Conservation (phyloP, 2,329 filamentous ascomycete species). For the Pestalotiopsis sp. region DNA sequence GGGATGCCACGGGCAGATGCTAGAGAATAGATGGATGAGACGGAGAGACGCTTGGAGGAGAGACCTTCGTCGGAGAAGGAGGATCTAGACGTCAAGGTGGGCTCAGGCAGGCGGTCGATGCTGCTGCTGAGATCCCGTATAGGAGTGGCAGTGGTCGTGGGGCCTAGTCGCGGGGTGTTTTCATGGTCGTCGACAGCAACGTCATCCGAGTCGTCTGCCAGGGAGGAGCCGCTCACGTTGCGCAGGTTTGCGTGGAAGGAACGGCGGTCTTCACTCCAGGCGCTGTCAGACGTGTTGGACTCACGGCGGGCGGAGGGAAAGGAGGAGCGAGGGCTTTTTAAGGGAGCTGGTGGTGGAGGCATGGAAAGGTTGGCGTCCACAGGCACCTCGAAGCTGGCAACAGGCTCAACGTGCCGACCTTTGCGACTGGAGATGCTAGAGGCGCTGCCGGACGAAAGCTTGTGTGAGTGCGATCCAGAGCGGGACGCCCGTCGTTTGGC, state of each 20-base stretch:
- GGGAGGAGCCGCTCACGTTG: neutral
- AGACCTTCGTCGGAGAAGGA: constrained; percentile 52
- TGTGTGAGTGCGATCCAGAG: constrained; percentile 31
- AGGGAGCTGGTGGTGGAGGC: constrained; percentile 53
- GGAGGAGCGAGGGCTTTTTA: constrained; percentile 43
- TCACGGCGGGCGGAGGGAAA: constrained; percentile 44
- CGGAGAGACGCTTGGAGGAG: constrained; percentile 65
- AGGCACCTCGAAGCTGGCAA: constrained; percentile 56
- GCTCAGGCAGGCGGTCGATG: constrained; percentile 46
- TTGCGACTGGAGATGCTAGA: constrained; percentile 47
- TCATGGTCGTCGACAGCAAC: constrained; percentile 49
- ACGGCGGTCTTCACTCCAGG: constrained; percentile 37
- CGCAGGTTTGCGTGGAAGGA: constrained; percentile 22
- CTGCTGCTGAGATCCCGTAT: constrained; percentile 23
- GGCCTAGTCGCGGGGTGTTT: constrained; percentile 47
- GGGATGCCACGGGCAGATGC: constrained; percentile 59
- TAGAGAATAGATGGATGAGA: constrained; percentile 73
- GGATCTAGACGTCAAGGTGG: constrained; percentile 44
- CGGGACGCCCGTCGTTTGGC: constrained; percentile 23
- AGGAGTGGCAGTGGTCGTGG: constrained; percentile 29
- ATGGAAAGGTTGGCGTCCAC: constrained; percentile 66
- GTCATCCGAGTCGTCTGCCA: constrained; percentile 32
- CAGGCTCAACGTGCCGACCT: constrained; percentile 58
- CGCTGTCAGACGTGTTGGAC: constrained; percentile 41
- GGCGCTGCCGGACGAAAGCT: constrained; percentile 40